Base-by-base conservation (phyloP, 176 grass and related monocot genomes). In the Eragrostis nindensis region DNA sequence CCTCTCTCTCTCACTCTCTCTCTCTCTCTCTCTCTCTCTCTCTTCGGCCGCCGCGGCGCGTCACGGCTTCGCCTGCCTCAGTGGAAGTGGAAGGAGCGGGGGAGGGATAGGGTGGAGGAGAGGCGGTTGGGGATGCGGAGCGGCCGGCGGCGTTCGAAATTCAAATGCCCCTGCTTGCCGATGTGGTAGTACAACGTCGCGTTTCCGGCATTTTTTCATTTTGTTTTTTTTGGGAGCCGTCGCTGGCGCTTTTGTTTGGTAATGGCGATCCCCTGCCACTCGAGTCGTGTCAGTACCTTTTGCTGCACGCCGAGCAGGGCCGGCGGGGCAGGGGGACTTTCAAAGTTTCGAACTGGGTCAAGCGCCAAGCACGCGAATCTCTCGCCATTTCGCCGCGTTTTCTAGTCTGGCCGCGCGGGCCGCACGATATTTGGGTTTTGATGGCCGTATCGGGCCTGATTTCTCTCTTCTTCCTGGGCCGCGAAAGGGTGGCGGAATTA, bases 81-180 rank as follows among this genome's bases (percentile, higher is more conserved):
- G 12, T 47, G 8, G 43, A 21, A 10, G 12, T 47, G 8, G 43
- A 21, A 52, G 9, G 38, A 43, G 42, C 29, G 21, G 12, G 7
- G 65, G 42, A 26, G 62, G 45, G 1, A 14, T 1, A 5, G 18
- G 36, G n/a, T 14, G 21, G 27, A 29, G 21, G 57, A n/a, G 16
- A 16, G 49, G 41, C 19, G 68, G 30, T 0, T 19, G 40, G 44
- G 62, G 53, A 18, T 9, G 10, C 21, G 74, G 52, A 61, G 72
- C 21, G 65, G 56, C 39, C 71, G 75, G 82, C 77, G 82, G 82
- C 71, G 71, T 85, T 85, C 59, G 87, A 89, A 89, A 89, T 89
- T 89, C 82, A 84, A 89, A 85, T 70, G 29, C 56, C 56, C 22
- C 56, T 56, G 21, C 54, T 8, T 22, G 11, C 11, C 12, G 12